Conservation (phyloP, 495 filamentous ascomycete species). For the Cercophora samala region DNA sequence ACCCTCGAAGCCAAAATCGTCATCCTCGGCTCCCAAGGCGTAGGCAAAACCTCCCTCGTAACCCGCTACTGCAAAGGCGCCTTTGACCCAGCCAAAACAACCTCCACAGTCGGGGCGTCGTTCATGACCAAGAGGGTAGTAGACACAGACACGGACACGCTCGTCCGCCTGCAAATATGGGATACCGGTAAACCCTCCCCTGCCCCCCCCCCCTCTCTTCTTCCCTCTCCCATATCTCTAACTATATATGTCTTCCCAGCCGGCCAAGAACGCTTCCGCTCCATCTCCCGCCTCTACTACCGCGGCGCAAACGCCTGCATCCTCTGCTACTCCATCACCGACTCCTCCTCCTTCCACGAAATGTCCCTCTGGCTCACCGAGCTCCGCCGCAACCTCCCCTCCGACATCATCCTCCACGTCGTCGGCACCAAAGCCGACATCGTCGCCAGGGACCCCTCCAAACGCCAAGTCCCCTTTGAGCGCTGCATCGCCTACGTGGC, state of each 20-base stretch:
- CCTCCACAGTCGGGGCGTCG: constrained; percentile 85
- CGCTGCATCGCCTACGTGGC: constrained; percentile 91
- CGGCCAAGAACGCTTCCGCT: constrained; percentile 92
- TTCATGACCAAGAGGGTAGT: constrained; percentile 91
- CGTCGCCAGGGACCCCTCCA: constrained; percentile 71
- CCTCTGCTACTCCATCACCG: constrained; percentile 91
- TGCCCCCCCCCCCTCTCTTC: neutral
- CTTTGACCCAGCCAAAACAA: constrained; percentile 66
- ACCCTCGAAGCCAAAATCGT: constrained; percentile 91
- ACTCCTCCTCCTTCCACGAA: constrained; percentile 79
- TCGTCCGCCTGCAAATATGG: constrained; percentile 87
- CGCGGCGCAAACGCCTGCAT: constrained; percentile 91
- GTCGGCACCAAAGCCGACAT: constrained; percentile 95
- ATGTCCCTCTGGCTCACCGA: constrained; percentile 92
- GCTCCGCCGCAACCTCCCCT: constrained; percentile 63
- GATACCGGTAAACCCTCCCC: constrained; percentile 56
- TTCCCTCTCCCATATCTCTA: neutral
- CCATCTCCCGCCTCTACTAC: constrained; percentile 92
- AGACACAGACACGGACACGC: constrained; percentile 74
- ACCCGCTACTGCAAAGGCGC: constrained; percentile 79
- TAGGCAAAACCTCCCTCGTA: constrained; percentile 92
- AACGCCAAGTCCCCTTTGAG: constrained; percentile 85
- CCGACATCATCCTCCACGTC: constrained; percentile 86
- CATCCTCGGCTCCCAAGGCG: constrained; percentile 84
- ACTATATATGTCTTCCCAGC: constrained; percentile 39